phyloP scores from a whole-genome alignment of 352 stramenopile genomes.

The Peronospora farinosa region DNA sequence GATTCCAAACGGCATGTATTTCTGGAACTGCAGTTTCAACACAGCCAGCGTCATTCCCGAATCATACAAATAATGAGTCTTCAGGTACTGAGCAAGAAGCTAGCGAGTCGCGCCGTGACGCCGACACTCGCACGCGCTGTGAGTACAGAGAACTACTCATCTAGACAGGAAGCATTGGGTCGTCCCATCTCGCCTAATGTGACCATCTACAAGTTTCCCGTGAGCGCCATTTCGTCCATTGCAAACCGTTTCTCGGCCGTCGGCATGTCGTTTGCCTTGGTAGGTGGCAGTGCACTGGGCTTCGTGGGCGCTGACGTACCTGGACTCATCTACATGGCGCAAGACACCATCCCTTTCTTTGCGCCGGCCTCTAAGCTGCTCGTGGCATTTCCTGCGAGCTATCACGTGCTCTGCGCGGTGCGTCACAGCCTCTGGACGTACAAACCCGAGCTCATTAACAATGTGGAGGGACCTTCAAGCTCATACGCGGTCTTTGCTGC shows the following conservation, averaged over 20 bases:
- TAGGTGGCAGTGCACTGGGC: slow-evolving; percentile 58
- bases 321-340: slow-evolving; percentile 67
- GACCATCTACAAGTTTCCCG: slow-evolving; percentile 93
- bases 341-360: slow-evolving; percentile 67
- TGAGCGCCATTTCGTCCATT: slow-evolving; percentile 91
- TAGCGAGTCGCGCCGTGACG: slow-evolving; percentile 14
- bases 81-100: slow-evolving; percentile 30
- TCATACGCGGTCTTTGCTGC: slow-evolving; percentile 51
- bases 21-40: slow-evolving; percentile 5
- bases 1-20: slow-evolving; percentile 11
- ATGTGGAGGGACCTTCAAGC: slow-evolving; percentile 37
- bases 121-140: slow-evolving; percentile 30
- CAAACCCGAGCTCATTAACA: slow-evolving; percentile 84
- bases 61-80: slow-evolving; percentile 26
- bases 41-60: slow-evolving; percentile 9
- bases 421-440: slow-evolving; percentile 91
- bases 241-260: slow-evolving; percentile 90
- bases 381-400: slow-evolving; percentile 90
- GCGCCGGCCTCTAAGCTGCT: slow-evolving; percentile 86
- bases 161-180: slow-evolving; percentile 80
- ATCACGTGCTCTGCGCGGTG: slow-evolving; percentile 88
- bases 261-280: slow-evolving; percentile 76
- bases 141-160: slow-evolving; percentile 59
- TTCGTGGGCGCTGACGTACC: slow-evolving; percentile 74
- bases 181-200: slow-evolving; percentile 94